phyloP scores from a whole-genome alignment of 2,329 filamentous ascomycete species.

The Paraphoma sp. region DNA sequence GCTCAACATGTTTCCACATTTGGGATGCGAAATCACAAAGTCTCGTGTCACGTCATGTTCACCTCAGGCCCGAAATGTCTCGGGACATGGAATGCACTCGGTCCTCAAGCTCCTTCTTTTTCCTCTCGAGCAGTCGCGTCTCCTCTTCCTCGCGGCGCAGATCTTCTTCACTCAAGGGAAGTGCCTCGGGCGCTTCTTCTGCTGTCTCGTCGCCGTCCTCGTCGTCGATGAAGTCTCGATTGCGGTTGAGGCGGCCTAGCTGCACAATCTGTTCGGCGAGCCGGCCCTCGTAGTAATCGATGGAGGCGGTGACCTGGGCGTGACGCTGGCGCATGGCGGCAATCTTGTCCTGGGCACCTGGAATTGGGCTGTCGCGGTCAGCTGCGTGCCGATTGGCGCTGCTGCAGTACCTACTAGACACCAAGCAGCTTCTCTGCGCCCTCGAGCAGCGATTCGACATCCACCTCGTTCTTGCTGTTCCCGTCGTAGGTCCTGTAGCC shows the following conservation, averaged over 20 bases:
- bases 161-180: constrained; percentile 70
- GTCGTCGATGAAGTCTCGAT: constrained; percentile 64
- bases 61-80: constrained; percentile 67
- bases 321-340: constrained; percentile 73
- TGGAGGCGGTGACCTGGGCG: constrained; percentile 72
- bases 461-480: constrained; percentile 71
- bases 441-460: constrained; percentile 82
- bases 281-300: constrained; percentile 79
- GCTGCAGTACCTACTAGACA: constrained; percentile 71
- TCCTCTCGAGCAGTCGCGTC: constrained; percentile 67
- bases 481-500: constrained; percentile 52
- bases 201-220: constrained; percentile 53
- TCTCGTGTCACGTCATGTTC: not conserved
- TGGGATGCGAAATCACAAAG: not conserved
- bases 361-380: constrained; percentile 65
- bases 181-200: constrained; percentile 49
- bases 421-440: constrained; percentile 90
- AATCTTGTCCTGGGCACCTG: constrained; percentile 80
- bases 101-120: constrained; percentile 67
- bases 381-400: not conserved
- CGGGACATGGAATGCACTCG: constrained; percentile 72
- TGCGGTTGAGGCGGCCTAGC: constrained; percentile 73
- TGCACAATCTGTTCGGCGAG: constrained; percentile 79
- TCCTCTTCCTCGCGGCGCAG: constrained; percentile 73
- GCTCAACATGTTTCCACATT: not conserved